phyloP scores from a whole-genome alignment of 1,284 basidiomycete genomes.

The Exsudoporus floridanus region DNA sequence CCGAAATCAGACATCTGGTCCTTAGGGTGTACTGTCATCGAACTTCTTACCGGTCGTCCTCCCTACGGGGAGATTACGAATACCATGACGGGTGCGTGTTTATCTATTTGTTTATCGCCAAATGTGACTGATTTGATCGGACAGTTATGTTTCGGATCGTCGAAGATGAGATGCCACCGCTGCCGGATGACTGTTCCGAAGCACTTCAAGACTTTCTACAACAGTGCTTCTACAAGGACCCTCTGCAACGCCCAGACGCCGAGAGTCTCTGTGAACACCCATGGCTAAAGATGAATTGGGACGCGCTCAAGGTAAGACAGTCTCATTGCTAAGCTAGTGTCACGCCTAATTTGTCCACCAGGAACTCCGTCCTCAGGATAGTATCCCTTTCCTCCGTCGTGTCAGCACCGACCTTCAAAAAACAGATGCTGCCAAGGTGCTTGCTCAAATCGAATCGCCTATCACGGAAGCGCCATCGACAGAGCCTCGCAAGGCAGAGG shows the following conservation, averaged over 20 bases:
- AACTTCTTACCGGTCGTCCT: constrained; percentile 87
- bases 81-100: constrained; percentile 72
- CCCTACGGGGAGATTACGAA: constrained; percentile 87
- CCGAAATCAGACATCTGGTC: constrained; percentile 90
- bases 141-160: constrained; percentile 95
- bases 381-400: constrained; percentile 88
- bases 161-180: constrained; percentile 84
- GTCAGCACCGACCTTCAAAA: constrained; percentile 84
- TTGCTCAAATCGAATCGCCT: constrained; percentile 53
- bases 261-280: constrained; percentile 83
- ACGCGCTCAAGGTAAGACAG: constrained; percentile 64
- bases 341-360: constrained; percentile 31
- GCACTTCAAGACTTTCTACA: constrained; percentile 76
- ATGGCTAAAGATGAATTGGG: constrained; percentile 85
- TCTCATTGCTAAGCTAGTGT: not conserved
- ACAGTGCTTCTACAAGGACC: constrained; percentile 89
- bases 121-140: constrained; percentile 13
- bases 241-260: constrained; percentile 75
- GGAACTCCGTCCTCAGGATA: constrained; percentile 87
- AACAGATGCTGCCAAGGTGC: constrained; percentile 58
- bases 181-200: constrained; percentile 77
- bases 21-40: constrained; percentile 89
- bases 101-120: constrained; percentile 1
- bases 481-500: constrained; percentile 33
- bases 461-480: constrained; percentile 44